Conservation (phyloP, 176 grass and related monocot genomes). For the Stipa capillata region DNA sequence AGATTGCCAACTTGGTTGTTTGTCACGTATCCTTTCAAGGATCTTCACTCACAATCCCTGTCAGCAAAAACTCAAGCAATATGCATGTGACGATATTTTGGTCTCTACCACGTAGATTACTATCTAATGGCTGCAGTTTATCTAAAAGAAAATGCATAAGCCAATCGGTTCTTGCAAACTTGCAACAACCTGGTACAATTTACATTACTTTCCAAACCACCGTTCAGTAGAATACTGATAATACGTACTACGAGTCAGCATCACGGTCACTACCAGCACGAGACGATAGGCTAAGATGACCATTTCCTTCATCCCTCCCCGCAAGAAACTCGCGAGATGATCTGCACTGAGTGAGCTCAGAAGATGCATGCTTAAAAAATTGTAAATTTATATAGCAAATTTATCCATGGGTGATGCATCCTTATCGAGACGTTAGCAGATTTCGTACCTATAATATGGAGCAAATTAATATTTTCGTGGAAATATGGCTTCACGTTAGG, state of each 20-base stretch:
- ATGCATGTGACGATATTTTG: neutral
- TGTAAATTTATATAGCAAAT: too few relatives aligned
- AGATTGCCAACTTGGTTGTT: neutral
- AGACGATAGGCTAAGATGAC: neutral
- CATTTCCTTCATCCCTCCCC: constrained; percentile 4
- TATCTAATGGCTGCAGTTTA: neutral
- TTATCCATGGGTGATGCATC: neutral
- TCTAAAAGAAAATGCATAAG: neutral
- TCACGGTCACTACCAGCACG: neutral
- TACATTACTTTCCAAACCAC: neutral
- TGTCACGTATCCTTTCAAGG: neutral
- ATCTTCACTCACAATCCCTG: neutral
- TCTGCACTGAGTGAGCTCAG: neutral
- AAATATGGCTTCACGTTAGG: neutral
- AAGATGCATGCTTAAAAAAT: neutral
- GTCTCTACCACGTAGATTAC: neutral
- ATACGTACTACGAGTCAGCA: neutral
- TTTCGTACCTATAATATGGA: neutral
- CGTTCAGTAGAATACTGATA: neutral
- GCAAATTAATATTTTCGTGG: neutral
- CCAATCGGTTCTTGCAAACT: neutral
- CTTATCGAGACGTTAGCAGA: neutral
- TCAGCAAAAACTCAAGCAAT: neutral
- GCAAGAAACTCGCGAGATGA: constrained; percentile 3
- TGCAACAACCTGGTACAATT: neutral